Conservation (phyloP, 192 early-diverging fungal species). For the Allomyces macrogynus region DNA sequence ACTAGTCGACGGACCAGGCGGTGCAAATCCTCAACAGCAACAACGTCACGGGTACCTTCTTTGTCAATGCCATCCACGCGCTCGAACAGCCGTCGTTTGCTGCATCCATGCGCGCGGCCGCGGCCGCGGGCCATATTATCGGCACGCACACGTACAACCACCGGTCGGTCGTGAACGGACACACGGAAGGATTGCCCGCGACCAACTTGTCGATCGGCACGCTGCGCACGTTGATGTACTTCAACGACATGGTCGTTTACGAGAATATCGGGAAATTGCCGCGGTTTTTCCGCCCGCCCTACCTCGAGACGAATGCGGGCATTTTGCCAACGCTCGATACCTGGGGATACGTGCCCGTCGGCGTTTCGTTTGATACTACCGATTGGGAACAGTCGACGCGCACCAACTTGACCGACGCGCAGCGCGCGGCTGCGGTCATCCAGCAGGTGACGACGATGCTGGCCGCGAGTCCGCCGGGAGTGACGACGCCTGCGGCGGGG, state of each 20-base stretch:
- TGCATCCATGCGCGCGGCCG: neutral
- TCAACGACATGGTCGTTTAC: neutral
- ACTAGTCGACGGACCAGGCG: neutral
- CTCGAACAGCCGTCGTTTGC: neutral
- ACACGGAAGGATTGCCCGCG: neutral
- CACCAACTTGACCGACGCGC: neutral
- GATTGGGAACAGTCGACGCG: neutral
- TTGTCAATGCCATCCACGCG: neutral
- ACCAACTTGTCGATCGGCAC: neutral
- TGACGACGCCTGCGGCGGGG: neutral
- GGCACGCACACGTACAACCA: neutral
- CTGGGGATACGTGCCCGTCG: neutral
- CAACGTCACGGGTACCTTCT: neutral
- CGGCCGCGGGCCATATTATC: neutral
- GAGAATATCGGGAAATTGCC: neutral
- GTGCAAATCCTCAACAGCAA: neutral
- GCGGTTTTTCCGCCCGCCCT: neutral
- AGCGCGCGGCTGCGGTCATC: too few species aligned
- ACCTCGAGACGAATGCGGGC: neutral
- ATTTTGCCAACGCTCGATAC: neutral
- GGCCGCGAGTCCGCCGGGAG: neutral
- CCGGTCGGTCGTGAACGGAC: neutral
- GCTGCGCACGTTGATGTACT: neutral
- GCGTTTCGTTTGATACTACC: neutral
- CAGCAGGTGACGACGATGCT: too few species aligned